A percentile compares a stretch with the other conserved stretches of the same genome.
Conservation (phyloP, 371 early-diverging fungal species). For the Mortierella sp. region DNA sequence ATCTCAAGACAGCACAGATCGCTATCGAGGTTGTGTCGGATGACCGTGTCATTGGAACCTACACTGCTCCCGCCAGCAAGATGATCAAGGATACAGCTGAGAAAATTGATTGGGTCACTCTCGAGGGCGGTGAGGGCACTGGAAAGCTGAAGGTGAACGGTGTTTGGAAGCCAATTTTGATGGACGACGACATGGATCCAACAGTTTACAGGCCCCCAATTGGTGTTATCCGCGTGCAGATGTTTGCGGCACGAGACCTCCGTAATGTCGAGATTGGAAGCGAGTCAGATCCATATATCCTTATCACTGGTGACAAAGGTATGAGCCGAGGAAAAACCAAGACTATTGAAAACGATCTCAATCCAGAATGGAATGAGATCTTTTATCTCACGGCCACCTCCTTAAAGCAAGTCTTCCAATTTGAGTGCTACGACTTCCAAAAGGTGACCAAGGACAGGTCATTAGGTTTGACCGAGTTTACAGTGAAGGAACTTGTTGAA, state of each 20-base stretch:
- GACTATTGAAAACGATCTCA: constrained; percentile 75
- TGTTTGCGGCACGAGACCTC: constrained; percentile 73
- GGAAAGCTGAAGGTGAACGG: constrained; percentile 62
- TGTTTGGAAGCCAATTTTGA: constrained; percentile 69
- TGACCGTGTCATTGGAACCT: constrained; percentile 35
- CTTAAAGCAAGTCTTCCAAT: constrained; percentile 71
- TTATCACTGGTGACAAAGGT: constrained; percentile 72
- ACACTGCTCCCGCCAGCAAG: constrained; percentile 23
- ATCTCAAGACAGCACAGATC: constrained; percentile 38
- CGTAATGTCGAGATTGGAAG: constrained; percentile 63
- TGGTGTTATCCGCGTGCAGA: constrained; percentile 83
- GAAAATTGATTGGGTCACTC: constrained; percentile 65
- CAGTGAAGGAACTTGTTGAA: constrained; percentile 61
- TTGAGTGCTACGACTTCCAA: constrained; percentile 85
- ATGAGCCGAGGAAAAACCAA: constrained; percentile 71
- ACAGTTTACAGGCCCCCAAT: constrained; percentile 70
- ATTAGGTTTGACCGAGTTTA: constrained; percentile 69
- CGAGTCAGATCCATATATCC: constrained; percentile 87
- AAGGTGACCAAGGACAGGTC: constrained; percentile 71
- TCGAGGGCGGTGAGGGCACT: constrained; percentile 55
- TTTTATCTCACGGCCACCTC: constrained; percentile 79
- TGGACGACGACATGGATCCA: constrained; percentile 62
- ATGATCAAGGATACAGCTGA: constrained; percentile 44
- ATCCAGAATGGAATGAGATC: constrained; percentile 91
- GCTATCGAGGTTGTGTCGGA: constrained; percentile 36